These are phyloP conservation scores for Hansenula lynferdii DNA, from an alignment of 1,139 yeast species.

Conservation along the genomic window DNA sequence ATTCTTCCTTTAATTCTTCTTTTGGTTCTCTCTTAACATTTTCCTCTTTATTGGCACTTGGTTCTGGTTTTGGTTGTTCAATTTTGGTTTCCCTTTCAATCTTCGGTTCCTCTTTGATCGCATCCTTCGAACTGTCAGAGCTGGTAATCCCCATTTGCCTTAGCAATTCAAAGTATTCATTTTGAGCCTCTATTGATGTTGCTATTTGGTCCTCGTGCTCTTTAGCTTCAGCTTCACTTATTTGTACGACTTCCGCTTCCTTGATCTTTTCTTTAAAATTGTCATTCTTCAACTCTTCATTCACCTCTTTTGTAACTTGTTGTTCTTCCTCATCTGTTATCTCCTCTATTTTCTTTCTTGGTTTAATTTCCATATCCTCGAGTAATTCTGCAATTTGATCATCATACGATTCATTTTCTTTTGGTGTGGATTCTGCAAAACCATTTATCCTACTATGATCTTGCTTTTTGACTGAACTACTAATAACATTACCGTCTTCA, in stretches of 20 bases:
- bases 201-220: too few relatives aligned
- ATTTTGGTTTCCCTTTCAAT: background rate
- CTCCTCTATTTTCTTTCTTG: constrained; percentile 8
- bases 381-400: constrained; percentile 16
- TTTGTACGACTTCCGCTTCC: too few relatives aligned
- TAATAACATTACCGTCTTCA: constrained; percentile 65
- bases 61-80: background rate
- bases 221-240: background rate
- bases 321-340: background rate
- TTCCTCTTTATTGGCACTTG: too few relatives aligned
- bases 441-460: constrained; percentile 11
- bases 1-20: background rate
- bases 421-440: constrained; percentile 3
- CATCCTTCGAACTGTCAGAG: background rate
- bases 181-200: too few relatives aligned
- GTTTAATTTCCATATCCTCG: constrained; percentile 17
- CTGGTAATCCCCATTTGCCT: constrained; percentile 1
- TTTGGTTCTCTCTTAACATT: too few relatives aligned
- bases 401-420: constrained; percentile 8
- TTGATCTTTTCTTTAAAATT: too few relatives aligned
- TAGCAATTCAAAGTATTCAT: constrained; percentile 1
- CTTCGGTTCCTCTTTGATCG: too few relatives aligned
- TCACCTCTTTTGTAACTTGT: background rate
- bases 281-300: constrained; percentile 1
- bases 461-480: constrained; percentile 33